These are phyloP conservation scores for Porpolomopsis calyptriformis DNA, from an alignment of 768 basidiomycete species.

Conservation along the genomic window DNA sequence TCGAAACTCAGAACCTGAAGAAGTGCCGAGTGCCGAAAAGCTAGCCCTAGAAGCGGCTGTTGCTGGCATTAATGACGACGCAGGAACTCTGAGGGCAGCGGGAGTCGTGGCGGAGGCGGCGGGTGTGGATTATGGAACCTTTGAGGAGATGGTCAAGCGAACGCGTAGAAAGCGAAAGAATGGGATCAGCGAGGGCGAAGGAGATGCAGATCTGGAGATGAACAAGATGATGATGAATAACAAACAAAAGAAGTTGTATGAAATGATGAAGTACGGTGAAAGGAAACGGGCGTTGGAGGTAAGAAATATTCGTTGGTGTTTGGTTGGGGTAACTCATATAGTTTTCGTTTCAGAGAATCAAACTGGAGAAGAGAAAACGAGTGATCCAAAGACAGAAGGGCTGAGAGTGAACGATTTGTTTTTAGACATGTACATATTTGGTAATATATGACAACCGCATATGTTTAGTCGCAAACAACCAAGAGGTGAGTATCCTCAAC, in stretches of 20 bases:
- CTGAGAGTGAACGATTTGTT: no score
- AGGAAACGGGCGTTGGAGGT: slow-evolving; percentile 74
- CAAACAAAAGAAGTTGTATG: slow-evolving; percentile 86
- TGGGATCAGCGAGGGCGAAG: slow-evolving; percentile 19
- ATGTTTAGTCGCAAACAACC: background rate
- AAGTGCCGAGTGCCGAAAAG: slow-evolving; percentile 14
- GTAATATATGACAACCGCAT: slow-evolving; percentile 3
- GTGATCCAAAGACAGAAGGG: no score
- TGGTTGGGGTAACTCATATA: slow-evolving; percentile 9
- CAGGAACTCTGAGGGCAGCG: slow-evolving; percentile 66
- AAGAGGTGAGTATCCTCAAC: no score
- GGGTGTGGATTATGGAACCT: slow-evolving; percentile 69
- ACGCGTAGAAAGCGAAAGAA: slow-evolving; percentile 33
- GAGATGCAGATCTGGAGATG: slow-evolving; percentile 66
- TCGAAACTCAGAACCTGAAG: background rate
- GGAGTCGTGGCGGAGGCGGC: slow-evolving; percentile 89
- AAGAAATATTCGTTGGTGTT: slow-evolving; percentile 18
- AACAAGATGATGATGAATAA: slow-evolving; percentile 98
- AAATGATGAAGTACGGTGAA: slow-evolving; percentile 84
- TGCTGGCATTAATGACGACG: slow-evolving; percentile 36
- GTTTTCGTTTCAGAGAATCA: slow-evolving; percentile 36
- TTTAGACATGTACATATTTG: no score
- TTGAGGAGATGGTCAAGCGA: slow-evolving; percentile 66
- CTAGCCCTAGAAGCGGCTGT: slow-evolving; percentile 23
- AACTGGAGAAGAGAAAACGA: slow-evolving; percentile 38